These are phyloP conservation scores for Melampsora larici-populina DNA, from an alignment of 1,284 basidiomycete genomes.

Conservation along the genomic window DNA sequence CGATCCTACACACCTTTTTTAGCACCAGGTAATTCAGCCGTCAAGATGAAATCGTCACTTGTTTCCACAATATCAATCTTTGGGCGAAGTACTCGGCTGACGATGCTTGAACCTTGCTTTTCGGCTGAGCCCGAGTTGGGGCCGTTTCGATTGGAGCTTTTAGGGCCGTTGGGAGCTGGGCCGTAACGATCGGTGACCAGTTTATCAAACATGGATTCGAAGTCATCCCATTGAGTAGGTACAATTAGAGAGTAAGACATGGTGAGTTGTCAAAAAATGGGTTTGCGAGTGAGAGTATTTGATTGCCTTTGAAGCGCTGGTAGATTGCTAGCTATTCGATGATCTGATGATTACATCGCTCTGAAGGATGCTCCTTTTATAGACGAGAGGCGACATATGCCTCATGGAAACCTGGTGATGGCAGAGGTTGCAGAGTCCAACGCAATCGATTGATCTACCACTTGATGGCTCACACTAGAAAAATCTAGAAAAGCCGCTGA, in stretches of 20 bases:
- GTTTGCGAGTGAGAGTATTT: background rate
- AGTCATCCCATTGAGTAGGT: slow-evolving; percentile 17
- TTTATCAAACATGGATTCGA: slow-evolving; percentile 9
- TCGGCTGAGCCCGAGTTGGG: background rate
- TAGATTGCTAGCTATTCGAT: background rate
- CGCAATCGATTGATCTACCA: too few relatives aligned
- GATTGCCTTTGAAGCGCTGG: background rate
- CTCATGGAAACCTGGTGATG: too few relatives aligned
- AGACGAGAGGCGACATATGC: too few relatives aligned
- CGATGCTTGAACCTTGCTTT: slow-evolving; percentile 1
- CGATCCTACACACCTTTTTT: slow-evolving; percentile 6
- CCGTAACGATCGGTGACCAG: slow-evolving; percentile 11
- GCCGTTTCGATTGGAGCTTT: background rate
- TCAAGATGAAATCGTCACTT: background rate
- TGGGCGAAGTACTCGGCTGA: background rate
- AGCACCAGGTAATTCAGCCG: slow-evolving; percentile 9
- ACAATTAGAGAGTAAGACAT: slow-evolving; percentile 19
- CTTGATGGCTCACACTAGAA: too few relatives aligned
- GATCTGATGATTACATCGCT: too few relatives aligned
- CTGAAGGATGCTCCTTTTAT: too few relatives aligned
- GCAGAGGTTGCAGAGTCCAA: too few relatives aligned
- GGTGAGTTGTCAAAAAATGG: background rate
- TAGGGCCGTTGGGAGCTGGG: background rate
- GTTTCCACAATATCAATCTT: slow-evolving; percentile 20
- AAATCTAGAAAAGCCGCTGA: too few relatives aligned